Base-by-base conservation (phyloP, 805 yeast species). In the Cyberlindnera maclurae region DNA sequence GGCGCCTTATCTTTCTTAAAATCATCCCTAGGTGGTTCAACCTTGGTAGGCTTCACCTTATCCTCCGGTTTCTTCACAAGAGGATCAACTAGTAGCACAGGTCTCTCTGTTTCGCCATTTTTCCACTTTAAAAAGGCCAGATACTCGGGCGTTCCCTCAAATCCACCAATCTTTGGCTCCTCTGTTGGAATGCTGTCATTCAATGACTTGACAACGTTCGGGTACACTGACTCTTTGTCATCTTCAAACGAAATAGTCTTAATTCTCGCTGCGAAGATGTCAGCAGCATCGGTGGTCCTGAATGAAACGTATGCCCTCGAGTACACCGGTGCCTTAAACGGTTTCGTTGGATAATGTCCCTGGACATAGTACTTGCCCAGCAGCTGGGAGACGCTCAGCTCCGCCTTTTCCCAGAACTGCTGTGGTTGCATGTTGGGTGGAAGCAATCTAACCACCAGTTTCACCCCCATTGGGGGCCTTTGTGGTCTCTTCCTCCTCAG, bases 221-320 rank as follows among this genome's bases (percentile, higher is more conserved):
- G 71, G 1, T 48, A 41, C 36, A 63, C 52, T 3, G 49, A 39
- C 33, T 62, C 63, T 12, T 46, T 44, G 26, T 45, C 51, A 35
- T 53, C 55, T 33, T 47, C 51, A 31, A 50, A 42, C 2, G 43
- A 37, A 4, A 24, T 26, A 0, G 44, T 44, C 22, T 50, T 51
- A 11, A 64, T 45, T 3, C 41, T 41, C 5, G 41, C 34, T 3
- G 57, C 54, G 34, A 70, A 63, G 4, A 45, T 42, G n/a, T 49
- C 54, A 35, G 66, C 50, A 1, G 40, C 30, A 4, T 42, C 35
- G 11, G 52, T 50, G n/a, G 50, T 55, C 34, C 57, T 59, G 41
- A 72, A 64, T 11, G 44, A 40, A 3, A 69, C 44, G 49, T 67
- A 72, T 11, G 68, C 65, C 41, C 75, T 52, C 2, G 77, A 70